Evolutionary conservation across 2,329 filamentous ascomycete genomes (phyloP).

Genomic region (Acephala macrosclerotiorum): DNA sequence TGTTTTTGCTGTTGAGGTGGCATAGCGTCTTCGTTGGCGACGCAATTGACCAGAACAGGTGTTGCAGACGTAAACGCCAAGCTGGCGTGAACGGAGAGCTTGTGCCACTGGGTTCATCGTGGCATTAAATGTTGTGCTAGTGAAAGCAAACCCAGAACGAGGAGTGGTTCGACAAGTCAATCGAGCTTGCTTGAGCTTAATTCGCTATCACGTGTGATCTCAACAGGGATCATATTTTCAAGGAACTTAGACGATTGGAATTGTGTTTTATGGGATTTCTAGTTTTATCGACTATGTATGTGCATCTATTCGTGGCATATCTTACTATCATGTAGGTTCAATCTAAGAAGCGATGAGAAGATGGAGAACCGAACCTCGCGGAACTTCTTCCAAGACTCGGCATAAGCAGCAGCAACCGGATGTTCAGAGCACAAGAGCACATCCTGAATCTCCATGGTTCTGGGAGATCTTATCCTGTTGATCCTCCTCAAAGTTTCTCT

Average conservation of each 20-base stretch:
- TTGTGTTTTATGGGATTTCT: background rate
- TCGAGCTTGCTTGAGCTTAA: background rate
- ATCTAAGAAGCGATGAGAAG: constrained; percentile 6
- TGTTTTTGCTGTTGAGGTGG: constrained; percentile 24
- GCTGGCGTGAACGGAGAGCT: constrained; percentile 24
- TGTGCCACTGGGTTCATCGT: constrained; percentile 30
- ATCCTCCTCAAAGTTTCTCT: constrained; percentile 11
- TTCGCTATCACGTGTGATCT: background rate
- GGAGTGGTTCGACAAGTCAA: background rate
- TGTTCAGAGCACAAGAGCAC: constrained; percentile 9
- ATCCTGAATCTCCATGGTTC: constrained; percentile 27
- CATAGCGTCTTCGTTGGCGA: constrained; percentile 36
- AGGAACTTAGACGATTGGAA: background rate
- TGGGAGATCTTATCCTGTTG: constrained; percentile 37
- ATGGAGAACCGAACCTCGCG: background rate
- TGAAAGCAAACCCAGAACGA: background rate
- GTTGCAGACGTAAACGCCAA: constrained; percentile 36
- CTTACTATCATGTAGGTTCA: constrained; percentile 10
- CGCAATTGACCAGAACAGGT: constrained; percentile 38
- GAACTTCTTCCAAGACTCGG: background rate
- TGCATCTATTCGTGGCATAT: constrained; percentile 18
- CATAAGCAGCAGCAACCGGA: constrained; percentile 41
- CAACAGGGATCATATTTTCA: background rate
- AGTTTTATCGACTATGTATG: constrained; percentile 3
- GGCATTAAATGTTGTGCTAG: background rate